These are phyloP conservation scores for Tripterygium wilfordii DNA, from an alignment of 177 flowering plant genomes.

Conservation along the genomic window DNA sequence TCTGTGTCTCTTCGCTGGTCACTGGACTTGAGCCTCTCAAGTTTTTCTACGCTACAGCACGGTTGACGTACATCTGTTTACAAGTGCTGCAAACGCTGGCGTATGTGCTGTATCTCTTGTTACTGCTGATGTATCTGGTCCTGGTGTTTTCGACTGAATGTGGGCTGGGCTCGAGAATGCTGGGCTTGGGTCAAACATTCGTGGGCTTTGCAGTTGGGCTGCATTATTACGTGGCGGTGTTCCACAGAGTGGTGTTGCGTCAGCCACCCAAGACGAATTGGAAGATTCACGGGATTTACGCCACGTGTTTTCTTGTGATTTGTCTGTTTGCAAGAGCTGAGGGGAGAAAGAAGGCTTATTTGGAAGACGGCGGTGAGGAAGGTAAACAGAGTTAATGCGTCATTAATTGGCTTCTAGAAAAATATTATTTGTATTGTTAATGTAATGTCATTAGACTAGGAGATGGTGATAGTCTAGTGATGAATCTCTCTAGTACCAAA, in stretches of 20 bases:
- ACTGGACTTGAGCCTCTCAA: conserved; percentile 79
- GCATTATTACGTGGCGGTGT: conserved; percentile 81
- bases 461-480: too few relatives aligned
- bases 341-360: conserved; percentile 81
- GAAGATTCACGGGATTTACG: conserved; percentile 84
- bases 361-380: conserved; percentile 70
- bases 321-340: conserved; percentile 61
- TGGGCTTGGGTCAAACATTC: conserved; percentile 77
- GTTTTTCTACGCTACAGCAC: conserved; percentile 74
- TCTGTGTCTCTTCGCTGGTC: conserved; percentile 49
- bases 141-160: conserved; percentile 65
- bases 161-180: conserved; percentile 45
- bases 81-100: conserved; percentile 83
- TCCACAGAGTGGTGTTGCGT: conserved; percentile 66
- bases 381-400: conserved; percentile 52
- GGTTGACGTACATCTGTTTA: conserved; percentile 59
- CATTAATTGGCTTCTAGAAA: too few relatives aligned
- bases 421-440: too few relatives aligned
- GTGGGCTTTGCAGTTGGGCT: conserved; percentile 81
- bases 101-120: conserved; percentile 66
- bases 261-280: conserved; percentile 90
- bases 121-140: conserved; percentile 69
- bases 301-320: conserved; percentile 73
- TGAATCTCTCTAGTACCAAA: too few relatives aligned
- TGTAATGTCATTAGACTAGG: too few relatives aligned